Base-by-base conservation (phyloP, 208 protist genomes). In the Leishmania tropica region DNA sequence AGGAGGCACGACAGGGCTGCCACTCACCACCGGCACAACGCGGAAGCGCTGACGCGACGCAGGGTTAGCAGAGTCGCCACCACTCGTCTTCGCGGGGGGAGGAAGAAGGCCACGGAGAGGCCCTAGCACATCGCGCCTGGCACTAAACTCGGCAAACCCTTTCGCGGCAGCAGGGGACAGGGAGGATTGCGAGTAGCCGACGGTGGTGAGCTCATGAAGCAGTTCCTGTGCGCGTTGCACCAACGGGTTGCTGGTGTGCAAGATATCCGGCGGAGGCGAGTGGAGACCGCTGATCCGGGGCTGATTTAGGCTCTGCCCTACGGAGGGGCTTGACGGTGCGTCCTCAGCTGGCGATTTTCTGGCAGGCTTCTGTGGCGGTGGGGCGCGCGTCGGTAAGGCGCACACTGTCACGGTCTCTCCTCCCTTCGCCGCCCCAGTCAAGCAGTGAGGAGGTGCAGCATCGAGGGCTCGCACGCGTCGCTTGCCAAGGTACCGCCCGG, bases 41-140 rank as follows among this genome's bases (percentile, higher is more conserved):
- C 71, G 70, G 75, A 77, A 82, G 42, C 54, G 47, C 21, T 78
- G 56, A 17, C 31, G 75, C 75, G 75, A 5, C 31, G 56, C 56
- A 35, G 53, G 48, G 28, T 35, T 37, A 5, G 31, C 54, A 24
- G 47, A 31, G 53, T 13, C 28, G 53, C 70, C 67, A 11, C 74
- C 4, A n/a, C 35, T 62, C 5, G 71, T 68, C 48, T 42, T 68
- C 71, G 42, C n/a, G 7, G 77, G 58, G 5, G 60, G 40, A 13
- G 83, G 85, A 58, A 91, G 85, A 42, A 64, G 45, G 51, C 56
- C 51, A 17, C 79, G 70, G 28, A 91, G 81, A 15, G 85, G 85
- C 4, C 85, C 81, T 17, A 91, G 72, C 11, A 91, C 75, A 60
- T 87, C 81, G 6, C 76, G 81, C 11, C 65, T 73, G 7, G 78